Percentiles rank a stretch among this genome's conserved stretches.
Conservation (phyloP, 192 early-diverging fungal species). For the Kickxella alabastrina region DNA sequence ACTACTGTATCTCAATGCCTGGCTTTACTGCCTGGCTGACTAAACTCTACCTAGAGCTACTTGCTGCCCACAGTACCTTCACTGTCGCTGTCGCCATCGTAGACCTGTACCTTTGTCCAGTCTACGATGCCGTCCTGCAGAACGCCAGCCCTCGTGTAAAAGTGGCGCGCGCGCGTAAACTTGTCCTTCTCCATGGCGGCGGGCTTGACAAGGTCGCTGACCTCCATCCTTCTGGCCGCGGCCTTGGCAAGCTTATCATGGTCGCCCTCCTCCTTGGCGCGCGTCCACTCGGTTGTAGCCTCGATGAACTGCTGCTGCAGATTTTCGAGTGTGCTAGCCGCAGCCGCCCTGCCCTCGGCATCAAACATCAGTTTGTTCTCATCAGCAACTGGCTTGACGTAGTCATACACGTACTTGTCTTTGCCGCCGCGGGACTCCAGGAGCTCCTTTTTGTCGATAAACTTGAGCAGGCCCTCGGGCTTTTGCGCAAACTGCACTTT, state of each 20-base stretch:
- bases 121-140: conserved; percentile 32
- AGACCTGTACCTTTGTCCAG: conserved; percentile 35
- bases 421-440: conserved; percentile 65
- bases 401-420: conserved; percentile 58
- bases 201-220: conserved; percentile 24
- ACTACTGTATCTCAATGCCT: too few relatives aligned
- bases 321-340: conserved; percentile 33
- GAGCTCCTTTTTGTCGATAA: conserved; percentile 62
- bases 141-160: conserved; percentile 48
- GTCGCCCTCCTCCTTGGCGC: conserved; percentile 30
- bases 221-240: conserved; percentile 16
- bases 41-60: too few relatives aligned
- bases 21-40: too few relatives aligned
- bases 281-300: conserved; percentile 52
- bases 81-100: not conserved
- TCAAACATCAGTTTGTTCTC: conserved; percentile 60
- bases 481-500: conserved; percentile 81
- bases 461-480: conserved; percentile 61
- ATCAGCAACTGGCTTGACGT: conserved; percentile 46
- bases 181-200: conserved; percentile 54
- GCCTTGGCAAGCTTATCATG: conserved; percentile 33
- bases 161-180: conserved; percentile 51
- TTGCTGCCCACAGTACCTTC: too few relatives aligned
- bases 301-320: conserved; percentile 47
- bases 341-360: conserved; percentile 37